Percentiles rank a stretch among this genome's conserved stretches.
Conservation (phyloP, 768 basidiomycete species). For the Candolleomyces efflorescens region DNA sequence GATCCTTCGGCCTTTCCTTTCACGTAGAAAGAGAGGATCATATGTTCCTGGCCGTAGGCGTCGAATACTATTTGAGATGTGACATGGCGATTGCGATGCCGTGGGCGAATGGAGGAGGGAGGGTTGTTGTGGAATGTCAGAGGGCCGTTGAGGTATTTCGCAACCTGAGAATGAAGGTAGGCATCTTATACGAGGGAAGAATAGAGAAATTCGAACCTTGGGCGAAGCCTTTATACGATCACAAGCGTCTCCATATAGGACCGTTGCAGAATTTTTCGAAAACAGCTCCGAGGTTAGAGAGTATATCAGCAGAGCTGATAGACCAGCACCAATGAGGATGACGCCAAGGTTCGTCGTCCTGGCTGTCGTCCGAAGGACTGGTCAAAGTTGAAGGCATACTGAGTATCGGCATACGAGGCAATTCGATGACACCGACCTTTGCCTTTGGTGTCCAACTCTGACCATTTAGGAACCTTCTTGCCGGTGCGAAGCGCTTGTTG, state of each 20-base stretch:
- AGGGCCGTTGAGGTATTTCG: conserved; percentile 63
- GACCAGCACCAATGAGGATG: conserved; percentile 72
- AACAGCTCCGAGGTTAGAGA: conserved; percentile 81
- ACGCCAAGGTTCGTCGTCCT: conserved; percentile 50
- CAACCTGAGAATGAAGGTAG: conserved; percentile 43
- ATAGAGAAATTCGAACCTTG: conserved; percentile 26
- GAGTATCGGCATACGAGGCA: neutral
- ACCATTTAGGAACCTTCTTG: conserved; percentile 69
- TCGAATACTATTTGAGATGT: conserved; percentile 75
- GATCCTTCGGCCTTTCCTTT: conserved; percentile 52
- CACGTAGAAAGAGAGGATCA: conserved; percentile 81
- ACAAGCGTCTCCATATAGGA: conserved; percentile 63
- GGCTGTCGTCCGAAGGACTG: conserved; percentile 47
- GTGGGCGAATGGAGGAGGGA: conserved; percentile 67
- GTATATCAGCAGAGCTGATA: conserved; percentile 72
- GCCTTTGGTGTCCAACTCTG: conserved; percentile 68
- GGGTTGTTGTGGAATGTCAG: conserved; percentile 80
- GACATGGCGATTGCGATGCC: conserved; percentile 80
- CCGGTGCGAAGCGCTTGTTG: conserved; percentile 49
- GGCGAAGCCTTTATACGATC: conserved; percentile 46
- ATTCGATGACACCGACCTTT: conserved; percentile 50
- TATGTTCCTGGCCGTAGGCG: conserved; percentile 70
- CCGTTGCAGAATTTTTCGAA: conserved; percentile 85
- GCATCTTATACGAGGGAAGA: neutral
- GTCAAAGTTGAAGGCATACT: conserved; percentile 1